Conservation (phyloP, 139 green algal genomes). For the Yamagishiella unicocca region DNA sequence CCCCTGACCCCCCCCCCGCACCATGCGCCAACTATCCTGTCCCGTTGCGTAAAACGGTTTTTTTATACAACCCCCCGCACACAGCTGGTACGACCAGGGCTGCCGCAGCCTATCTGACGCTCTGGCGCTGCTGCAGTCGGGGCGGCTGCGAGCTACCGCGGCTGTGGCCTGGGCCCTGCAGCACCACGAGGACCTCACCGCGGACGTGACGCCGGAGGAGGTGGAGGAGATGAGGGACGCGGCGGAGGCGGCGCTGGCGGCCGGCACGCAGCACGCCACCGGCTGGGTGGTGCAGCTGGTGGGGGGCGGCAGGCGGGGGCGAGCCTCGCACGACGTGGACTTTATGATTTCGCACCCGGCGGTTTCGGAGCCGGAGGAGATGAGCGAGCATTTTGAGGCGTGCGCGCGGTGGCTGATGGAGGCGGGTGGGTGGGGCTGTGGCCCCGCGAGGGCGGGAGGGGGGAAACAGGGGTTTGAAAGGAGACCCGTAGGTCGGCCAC, state of each 20-base stretch:
- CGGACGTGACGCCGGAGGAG: constrained; percentile 2
- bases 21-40: too few species aligned
- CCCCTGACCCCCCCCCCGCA: too few species aligned
- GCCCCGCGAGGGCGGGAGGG: too few species aligned
- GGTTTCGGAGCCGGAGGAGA: background rate
- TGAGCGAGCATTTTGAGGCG: background rate
- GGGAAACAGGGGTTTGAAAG: too few species aligned
- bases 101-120: background rate
- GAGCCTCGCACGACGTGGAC: constrained; percentile 25
- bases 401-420: background rate
- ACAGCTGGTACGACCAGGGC: constrained; percentile 40
- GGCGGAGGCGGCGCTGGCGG: background rate
- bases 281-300: constrained; percentile 8
- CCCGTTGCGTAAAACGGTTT: too few species aligned
- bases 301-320: constrained; percentile 23
- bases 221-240: constrained; percentile 6
- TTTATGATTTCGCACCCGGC: constrained; percentile 1
- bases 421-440: background rate
- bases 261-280: background rate
- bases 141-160: background rate
- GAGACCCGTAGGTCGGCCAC: too few species aligned
- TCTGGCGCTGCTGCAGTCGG: background rate
- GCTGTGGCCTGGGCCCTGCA: constrained; percentile 14
- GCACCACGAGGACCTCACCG: constrained; percentile 17
- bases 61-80: too few species aligned